Conservation (phyloP, 352 stramenopile genomes). For the Plasmopara viticola region DNA sequence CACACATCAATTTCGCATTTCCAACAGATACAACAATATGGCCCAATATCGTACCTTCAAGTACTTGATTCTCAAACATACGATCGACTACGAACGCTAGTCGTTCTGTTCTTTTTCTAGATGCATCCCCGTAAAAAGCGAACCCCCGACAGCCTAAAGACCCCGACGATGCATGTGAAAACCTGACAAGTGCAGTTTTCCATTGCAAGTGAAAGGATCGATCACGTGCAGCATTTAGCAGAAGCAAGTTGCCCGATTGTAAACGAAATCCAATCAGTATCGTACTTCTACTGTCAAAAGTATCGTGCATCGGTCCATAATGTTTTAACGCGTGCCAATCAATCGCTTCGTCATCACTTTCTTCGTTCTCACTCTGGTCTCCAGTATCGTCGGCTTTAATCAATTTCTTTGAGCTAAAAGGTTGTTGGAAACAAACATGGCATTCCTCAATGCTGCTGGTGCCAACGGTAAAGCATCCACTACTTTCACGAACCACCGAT, state of each 20-base stretch:
- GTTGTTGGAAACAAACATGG: conserved; percentile 26
- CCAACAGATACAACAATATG: neutral
- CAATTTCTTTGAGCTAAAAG: conserved; percentile 5
- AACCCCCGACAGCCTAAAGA: conserved; percentile 16
- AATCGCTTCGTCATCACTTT: conserved; percentile 38
- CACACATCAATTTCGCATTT: conserved; percentile 3
- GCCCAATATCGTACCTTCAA: conserved; percentile 16
- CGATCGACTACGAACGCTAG: conserved; percentile 26
- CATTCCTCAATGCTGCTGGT: conserved; percentile 30
- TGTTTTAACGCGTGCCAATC: conserved; percentile 48
- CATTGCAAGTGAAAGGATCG: conserved; percentile 9
- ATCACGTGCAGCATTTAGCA: conserved; percentile 20
- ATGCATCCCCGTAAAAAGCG: conserved; percentile 32
- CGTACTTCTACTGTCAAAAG: conserved; percentile 3
- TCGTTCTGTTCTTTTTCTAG: conserved; percentile 24
- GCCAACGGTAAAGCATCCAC: conserved; percentile 28
- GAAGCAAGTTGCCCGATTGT: conserved; percentile 20
- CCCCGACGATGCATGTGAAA: conserved; percentile 5
- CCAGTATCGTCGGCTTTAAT: conserved; percentile 17
- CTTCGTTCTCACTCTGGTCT: conserved; percentile 23
- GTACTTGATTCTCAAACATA: conserved; percentile 7
- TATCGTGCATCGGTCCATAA: conserved; percentile 11
- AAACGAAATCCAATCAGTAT: conserved; percentile 32
- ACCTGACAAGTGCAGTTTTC: conserved; percentile 18
- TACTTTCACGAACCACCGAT: conserved; percentile 15